Conservation (phyloP, 140 eudicot genomes). For the Erigeron philadelphicus region DNA sequence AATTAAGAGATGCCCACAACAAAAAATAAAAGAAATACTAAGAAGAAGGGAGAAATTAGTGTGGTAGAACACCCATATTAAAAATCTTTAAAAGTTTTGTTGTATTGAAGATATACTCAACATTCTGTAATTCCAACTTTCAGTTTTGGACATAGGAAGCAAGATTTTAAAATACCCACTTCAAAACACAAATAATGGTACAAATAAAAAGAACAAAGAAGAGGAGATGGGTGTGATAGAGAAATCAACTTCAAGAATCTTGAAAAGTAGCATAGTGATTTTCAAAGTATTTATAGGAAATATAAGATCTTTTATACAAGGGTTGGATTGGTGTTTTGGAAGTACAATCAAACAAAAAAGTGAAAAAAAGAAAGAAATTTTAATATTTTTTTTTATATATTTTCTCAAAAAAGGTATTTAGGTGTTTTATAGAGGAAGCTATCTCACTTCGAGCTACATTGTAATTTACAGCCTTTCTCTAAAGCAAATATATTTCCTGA, state of each 20-base stretch:
- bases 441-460: conserved; percentile 32
- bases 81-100: conserved; percentile 19
- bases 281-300: conserved; percentile 18
- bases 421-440: conserved; percentile 36
- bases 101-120: conserved; percentile 18
- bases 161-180: conserved; percentile 21
- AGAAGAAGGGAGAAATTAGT: background rate
- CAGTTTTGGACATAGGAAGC: conserved; percentile 5
- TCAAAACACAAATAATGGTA: conserved; percentile 6
- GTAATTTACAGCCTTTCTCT: conserved; percentile 25
- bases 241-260: conserved; percentile 19
- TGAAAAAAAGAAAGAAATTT: conserved; percentile 14
- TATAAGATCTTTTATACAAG: conserved; percentile 32
- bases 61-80: conserved; percentile 9
- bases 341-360: conserved; percentile 27
- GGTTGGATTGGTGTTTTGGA: conserved; percentile 34
- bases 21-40: conserved; percentile 3
- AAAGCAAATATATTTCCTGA: background rate
- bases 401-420: conserved; percentile 22
- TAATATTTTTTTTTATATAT: conserved; percentile 3
- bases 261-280: conserved; percentile 10
- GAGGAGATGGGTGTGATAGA: background rate
- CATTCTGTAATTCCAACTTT: conserved; percentile 14
- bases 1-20: background rate
- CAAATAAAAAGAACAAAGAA: background rate